Evolutionary conservation across 768 basidiomycete genomes (phyloP).

Genomic region (Mycena chlorophos): DNA sequence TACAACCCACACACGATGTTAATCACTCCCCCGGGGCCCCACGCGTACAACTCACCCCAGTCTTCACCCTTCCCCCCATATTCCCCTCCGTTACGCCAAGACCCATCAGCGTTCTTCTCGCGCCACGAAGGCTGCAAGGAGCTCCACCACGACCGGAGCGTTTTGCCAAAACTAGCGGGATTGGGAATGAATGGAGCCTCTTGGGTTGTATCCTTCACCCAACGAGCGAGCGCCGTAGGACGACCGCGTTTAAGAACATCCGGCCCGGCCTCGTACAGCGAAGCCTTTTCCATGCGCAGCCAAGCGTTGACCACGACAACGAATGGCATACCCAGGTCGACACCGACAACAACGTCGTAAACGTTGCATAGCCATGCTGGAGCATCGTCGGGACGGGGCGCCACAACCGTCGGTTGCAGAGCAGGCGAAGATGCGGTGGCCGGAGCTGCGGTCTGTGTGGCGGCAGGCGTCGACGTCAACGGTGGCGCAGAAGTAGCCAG

Average conservation of each 20-base stretch:
- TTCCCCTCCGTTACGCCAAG: neutral
- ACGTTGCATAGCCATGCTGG: neutral
- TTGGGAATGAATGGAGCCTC: neutral
- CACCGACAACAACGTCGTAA: neutral
- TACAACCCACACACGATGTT: neutral
- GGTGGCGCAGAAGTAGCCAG: no score
- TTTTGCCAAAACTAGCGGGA: neutral
- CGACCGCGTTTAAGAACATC: neutral
- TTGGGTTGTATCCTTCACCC: neutral
- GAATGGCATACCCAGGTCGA: neutral
- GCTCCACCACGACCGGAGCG: neutral
- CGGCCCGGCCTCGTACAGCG: neutral
- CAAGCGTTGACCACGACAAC: neutral
- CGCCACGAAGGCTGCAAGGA: neutral
- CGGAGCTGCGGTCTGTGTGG: neutral
- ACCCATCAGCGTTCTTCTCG: neutral
- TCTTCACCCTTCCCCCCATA: neutral
- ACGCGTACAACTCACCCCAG: neutral
- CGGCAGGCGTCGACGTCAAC: no score
- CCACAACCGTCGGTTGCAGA: neutral
- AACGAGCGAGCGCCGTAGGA: neutral
- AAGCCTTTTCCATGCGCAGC: neutral
- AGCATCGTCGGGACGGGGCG: neutral
- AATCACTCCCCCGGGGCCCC: neutral
- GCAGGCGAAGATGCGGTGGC: neutral